These are phyloP conservation scores for Brassica cretica DNA, from an alignment of 345 rosid genomes.

Conservation along the genomic window DNA sequence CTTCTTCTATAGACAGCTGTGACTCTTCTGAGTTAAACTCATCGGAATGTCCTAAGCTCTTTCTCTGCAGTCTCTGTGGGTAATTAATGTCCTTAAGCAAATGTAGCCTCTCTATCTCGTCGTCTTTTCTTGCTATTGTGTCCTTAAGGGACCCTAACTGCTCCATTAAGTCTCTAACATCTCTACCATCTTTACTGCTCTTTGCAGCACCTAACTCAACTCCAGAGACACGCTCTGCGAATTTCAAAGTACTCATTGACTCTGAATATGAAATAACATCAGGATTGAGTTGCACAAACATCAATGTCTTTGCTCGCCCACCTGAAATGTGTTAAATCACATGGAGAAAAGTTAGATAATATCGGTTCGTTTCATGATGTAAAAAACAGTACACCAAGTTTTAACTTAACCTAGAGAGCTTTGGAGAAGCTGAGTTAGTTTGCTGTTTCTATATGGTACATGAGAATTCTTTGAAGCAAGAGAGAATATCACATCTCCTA, in stretches of 20 bases:
- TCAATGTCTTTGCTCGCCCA: conserved; percentile 81
- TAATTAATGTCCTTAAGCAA: conserved; percentile 64
- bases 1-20: conserved; percentile 22
- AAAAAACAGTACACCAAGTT: neutral
- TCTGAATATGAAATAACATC: conserved; percentile 71
- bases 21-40: conserved; percentile 31
- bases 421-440: conserved; percentile 91
- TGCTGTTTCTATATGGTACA: conserved; percentile 95
- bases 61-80: conserved; percentile 24
- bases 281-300: conserved; percentile 94
- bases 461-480: conserved; percentile 86
- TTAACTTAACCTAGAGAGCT: conserved; percentile 67
- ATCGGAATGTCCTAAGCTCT: conserved; percentile 33
- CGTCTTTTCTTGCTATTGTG: conserved; percentile 72
- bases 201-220: conserved; percentile 87
- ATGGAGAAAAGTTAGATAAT: neutral
- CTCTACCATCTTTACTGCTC: conserved; percentile 74
- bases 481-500: conserved; percentile 92
- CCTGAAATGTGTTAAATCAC: conserved; percentile 48
- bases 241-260: conserved; percentile 84
- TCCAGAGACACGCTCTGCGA: conserved; percentile 84
- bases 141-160: conserved; percentile 89
- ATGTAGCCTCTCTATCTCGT: conserved; percentile 80
- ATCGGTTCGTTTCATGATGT: neutral
- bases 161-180: conserved; percentile 77